phyloP scores from a whole-genome alignment of 2,329 filamentous ascomycete species.

The Pseudogymnoascus sp. region DNA sequence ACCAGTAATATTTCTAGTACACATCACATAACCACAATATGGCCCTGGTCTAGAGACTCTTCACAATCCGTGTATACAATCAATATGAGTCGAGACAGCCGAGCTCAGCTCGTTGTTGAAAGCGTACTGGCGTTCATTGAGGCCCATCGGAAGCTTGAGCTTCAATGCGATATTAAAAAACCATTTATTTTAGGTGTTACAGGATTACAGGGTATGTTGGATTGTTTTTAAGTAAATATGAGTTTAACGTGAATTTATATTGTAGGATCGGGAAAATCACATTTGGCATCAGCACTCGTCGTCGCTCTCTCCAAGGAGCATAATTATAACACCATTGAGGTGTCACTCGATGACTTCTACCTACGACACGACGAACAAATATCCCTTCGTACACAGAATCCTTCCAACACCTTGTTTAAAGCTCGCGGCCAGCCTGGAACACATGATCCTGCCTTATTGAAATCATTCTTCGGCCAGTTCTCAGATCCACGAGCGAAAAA shows the following conservation, averaged over 20 bases:
- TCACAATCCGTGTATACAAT: background rate
- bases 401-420: conserved; percentile 66
- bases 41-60: background rate
- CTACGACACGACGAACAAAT: conserved; percentile 61
- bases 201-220: background rate
- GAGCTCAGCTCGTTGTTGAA: background rate
- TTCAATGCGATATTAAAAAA: background rate
- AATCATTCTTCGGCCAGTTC: conserved; percentile 10
- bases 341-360: conserved; percentile 72
- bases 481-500: background rate
- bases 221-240: background rate
- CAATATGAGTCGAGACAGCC: background rate
- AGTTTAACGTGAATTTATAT: background rate
- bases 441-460: conserved; percentile 15
- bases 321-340: background rate
- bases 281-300: background rate
- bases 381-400: conserved; percentile 53
- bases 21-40: background rate
- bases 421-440: conserved; percentile 73
- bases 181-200: background rate
- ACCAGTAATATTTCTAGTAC: background rate
- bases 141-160: background rate
- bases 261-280: background rate
- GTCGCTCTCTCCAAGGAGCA: background rate
- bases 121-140: background rate